phyloP scores from a whole-genome alignment of 2,329 filamentous ascomycete species.

The Hypoxylon sp. region DNA sequence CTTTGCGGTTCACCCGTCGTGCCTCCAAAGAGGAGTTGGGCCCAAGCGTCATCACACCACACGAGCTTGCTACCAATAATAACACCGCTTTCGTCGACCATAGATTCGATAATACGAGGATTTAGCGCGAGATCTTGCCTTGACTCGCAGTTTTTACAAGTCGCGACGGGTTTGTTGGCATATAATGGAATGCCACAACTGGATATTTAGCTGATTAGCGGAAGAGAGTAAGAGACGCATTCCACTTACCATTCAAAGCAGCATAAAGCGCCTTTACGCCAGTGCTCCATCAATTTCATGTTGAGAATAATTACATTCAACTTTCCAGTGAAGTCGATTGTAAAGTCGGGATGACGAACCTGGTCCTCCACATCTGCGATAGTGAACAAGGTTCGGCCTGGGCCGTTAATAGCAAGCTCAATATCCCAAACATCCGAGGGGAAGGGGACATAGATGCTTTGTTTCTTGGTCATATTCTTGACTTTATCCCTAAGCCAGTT shows the following conservation, averaged over 20 bases:
- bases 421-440: constrained; percentile 59
- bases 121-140: constrained; percentile 56
- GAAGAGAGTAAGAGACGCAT: neutral
- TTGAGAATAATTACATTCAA: constrained; percentile 56
- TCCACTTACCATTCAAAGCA: constrained; percentile 59
- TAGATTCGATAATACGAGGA: constrained; percentile 58
- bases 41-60: constrained; percentile 68
- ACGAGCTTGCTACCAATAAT: constrained; percentile 67
- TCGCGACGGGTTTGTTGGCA: constrained; percentile 61
- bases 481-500: constrained; percentile 68
- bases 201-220: neutral
- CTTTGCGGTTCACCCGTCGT: constrained; percentile 1
- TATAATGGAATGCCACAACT: constrained; percentile 70
- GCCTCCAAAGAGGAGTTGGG: constrained; percentile 54
- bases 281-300: constrained; percentile 52
- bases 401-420: constrained; percentile 54
- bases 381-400: constrained; percentile 57
- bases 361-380: constrained; percentile 62
- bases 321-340: constrained; percentile 59
- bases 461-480: constrained; percentile 62
- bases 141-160: constrained; percentile 59
- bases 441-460: constrained; percentile 66
- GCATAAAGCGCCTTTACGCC: constrained; percentile 57
- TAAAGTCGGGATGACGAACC: constrained; percentile 54
- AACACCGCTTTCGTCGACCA: constrained; percentile 70